Evolutionary conservation across 345 rosid species (phyloP), one percentile per base, ranked within the genome.

Genomic region (Rubroshorea leprosula): DNA sequence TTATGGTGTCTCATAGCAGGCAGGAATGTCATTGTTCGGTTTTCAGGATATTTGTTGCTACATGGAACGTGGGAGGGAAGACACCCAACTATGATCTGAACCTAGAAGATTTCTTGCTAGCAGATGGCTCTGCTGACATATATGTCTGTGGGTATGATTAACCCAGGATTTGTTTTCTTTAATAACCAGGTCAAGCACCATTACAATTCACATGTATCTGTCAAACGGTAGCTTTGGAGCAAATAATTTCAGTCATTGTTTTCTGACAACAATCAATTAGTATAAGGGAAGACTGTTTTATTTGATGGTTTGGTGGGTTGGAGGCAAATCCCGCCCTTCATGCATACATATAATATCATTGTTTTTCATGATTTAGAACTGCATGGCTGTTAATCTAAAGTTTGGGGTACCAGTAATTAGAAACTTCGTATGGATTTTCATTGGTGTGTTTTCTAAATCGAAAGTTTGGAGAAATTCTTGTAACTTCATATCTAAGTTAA

Each of bases 41-140:
- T 67, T 66, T 69, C 80, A 93, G 99, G 77, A 72, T 93, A 50
- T 85, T 78, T 72, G 78, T 75, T 11, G 85, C 92, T 35, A 93
- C 99, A 9, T 89, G 99, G 99, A 93, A 93, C 60, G 96, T 93
- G 21, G 99, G 90, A 69, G 99, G 99, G 47, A 87, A 70, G 73
- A 57, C 95, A 38, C 99, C 99, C n/a, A 75, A 66, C 48, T 62
- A 49, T 38, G 78, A 74, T 64, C 80, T 93, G 54, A 85, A 85
- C 74, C 87, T 89, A 9, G 96, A 93, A 76, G 89, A 87, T 58
- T 89, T 93, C 68, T 70, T 93, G 72, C 87, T 82, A 49, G 83
- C 82, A 20, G 96, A 89, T 53, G 91, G 81, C 50, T 80, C 80
- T 63, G 83, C 99, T 11, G 99, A 89, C 72, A 48, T 93, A 22